Percentiles rank a stretch among this genome's conserved stretches.
Conservation (phyloP, 768 basidiomycete species). For the Amyloporia xantha region DNA sequence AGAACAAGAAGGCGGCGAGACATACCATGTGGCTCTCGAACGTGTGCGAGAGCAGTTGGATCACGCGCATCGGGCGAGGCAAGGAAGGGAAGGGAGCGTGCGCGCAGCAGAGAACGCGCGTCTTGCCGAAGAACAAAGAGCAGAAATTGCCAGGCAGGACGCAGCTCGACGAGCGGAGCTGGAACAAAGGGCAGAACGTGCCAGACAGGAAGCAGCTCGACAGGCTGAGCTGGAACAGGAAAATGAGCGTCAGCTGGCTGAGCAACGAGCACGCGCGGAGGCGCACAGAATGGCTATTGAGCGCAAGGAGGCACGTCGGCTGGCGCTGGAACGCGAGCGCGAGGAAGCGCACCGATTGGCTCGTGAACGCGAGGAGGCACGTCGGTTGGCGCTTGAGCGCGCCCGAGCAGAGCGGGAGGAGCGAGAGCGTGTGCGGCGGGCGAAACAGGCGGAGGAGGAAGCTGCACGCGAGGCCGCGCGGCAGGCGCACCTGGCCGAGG, state of each 20-base stretch:
- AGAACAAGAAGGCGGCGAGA: neutral
- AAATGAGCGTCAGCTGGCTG: neutral
- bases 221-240: too few relatives aligned
- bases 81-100: too few relatives aligned
- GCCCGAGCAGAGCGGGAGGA: slow-evolving; percentile 2
- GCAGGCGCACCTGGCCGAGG: slow-evolving; percentile 14
- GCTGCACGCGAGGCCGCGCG: slow-evolving; percentile 8
- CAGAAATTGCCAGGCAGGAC: too few relatives aligned
- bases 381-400: neutral
- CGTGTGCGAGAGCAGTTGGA: too few relatives aligned
- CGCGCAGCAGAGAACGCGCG: too few relatives aligned
- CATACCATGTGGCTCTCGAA: too few relatives aligned
- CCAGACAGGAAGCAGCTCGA: too few relatives aligned
- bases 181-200: too few relatives aligned
- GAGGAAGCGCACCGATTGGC: neutral
- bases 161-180: too few relatives aligned
- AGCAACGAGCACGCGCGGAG: neutral
- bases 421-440: slow-evolving; percentile 1
- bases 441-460: slow-evolving; percentile 16
- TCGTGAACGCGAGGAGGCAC: neutral
- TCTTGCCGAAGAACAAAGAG: too few relatives aligned
- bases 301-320: neutral
- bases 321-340: neutral
- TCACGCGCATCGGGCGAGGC: too few relatives aligned
- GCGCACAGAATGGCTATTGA: neutral